Conservation (phyloP, 108 stramenopile species). For the Fistulifera pelliculosa region DNA sequence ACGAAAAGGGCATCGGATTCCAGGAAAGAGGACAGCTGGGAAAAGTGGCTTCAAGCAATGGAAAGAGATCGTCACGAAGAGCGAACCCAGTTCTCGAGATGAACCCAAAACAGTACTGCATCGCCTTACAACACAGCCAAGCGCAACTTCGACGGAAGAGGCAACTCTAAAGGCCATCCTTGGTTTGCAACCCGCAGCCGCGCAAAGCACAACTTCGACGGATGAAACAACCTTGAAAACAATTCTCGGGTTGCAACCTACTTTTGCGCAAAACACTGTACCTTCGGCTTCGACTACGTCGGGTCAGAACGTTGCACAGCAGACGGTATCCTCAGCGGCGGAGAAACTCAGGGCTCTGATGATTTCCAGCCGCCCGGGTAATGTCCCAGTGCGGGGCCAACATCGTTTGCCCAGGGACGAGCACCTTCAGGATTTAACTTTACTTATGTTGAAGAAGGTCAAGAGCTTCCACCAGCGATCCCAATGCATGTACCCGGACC, state of each 20-base stretch:
- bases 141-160: slow-evolving; percentile 14
- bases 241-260: slow-evolving; percentile 38
- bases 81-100: not conserved
- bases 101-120: not conserved
- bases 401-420: slow-evolving; percentile 1
- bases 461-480: slow-evolving; percentile 11
- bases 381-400: slow-evolving; percentile 12
- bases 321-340: slow-evolving; percentile 30
- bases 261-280: not conserved
- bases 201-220: slow-evolving; percentile 5
- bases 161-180: slow-evolving; percentile 54
- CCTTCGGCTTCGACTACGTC: slow-evolving; percentile 13
- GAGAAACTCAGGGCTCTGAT: slow-evolving; percentile 60
- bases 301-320: too few species aligned
- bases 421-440: slow-evolving; percentile 60
- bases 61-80: slow-evolving; percentile 31
- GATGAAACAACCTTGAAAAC: slow-evolving; percentile 43
- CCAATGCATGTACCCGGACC: too few species aligned
- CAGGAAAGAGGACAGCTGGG: slow-evolving; percentile 17
- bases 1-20: slow-evolving; percentile 58
- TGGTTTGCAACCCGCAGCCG: slow-evolving; percentile 22
- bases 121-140: not conserved
- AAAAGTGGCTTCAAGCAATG: slow-evolving; percentile 43
- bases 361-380: slow-evolving; percentile 18
- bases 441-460: slow-evolving; percentile 71